Base-by-base conservation (phyloP, 257 asterid genomes). In the Salvia miltiorrhiza region DNA sequence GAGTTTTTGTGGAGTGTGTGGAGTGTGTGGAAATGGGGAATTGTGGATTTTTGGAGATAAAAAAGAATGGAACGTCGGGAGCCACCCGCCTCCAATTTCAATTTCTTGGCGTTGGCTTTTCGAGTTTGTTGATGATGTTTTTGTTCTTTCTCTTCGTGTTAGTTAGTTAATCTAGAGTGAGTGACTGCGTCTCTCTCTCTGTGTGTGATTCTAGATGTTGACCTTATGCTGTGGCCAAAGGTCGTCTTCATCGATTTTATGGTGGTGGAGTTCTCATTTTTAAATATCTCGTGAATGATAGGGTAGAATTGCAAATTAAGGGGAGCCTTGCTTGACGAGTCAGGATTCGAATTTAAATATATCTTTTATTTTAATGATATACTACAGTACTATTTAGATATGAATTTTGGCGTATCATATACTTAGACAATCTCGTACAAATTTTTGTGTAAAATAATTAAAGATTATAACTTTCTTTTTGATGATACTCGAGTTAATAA, bases 21-120 rank as follows among this genome's bases (percentile, higher is more conserved):
- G 69, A 83, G 67, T 80, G 85, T 60, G 85, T 80, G 85, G 88
- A 80, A 83, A 77, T 7, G 84, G 83, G 37, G 63, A 75, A 78
- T 28, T 75, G 78, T 69, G 85, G 88, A 83, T 83, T 83, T 79
- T 67, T 37, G 43, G 79, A 72, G 84, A 82, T 79, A 76, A 77
- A 73, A n/a, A 72, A 37, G 58, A 58, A 61, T 17, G 47, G 40
- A 67, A 75, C 75, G 81, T 78, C 77, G 39, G 70, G 63, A 78
- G 71, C 86, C 86, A 81, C 83, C 83, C 86, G 83, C 83, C 78
- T 72, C 75, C 70, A 59, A 74, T 48, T 74, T 54, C 16, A 71
- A 77, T 63, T n/a, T 73, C 43, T 65, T 56, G 81, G 75, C 49
- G 66, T 54, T 52, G 40, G 70, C 47, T 66, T 77, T 71, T 70